Evolutionary conservation across 441 rosid species (phyloP), one percentile per base, ranked within the genome.

Genomic region (Geranium incanum): DNA sequence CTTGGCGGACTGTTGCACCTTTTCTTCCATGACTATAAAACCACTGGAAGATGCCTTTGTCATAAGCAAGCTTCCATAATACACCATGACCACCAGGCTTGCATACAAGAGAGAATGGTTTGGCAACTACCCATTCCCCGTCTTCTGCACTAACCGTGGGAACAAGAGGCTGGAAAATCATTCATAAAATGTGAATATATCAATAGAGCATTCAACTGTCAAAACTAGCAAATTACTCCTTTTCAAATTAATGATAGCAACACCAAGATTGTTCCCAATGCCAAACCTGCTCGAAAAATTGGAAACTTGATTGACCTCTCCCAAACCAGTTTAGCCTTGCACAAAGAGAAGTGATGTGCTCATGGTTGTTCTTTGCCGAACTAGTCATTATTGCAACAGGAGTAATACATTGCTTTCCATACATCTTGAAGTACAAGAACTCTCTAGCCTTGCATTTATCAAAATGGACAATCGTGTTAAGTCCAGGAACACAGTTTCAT

Each of bases 61-160:
- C 95, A 71, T 86, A 77, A 68, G 98, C 98, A 77, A 94, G 88
- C 82, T 94, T 94, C 98, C 98, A 94, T 77, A 94, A 87, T 33
- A 84, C 97, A 73, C 93, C 98, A 86, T 91, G 97, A 78, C 98
- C 98, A 79, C 96, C 96, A 36, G 96, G 98, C 81, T 91, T 91
- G 81, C 92, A 91, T 72, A 94, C 86, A 59, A 95, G 96, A 62
- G 81, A 79, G 41, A 87, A 91, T 18, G 96, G 93, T 79, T 84
- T 83, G 70, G 78, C 80, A 37, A 88, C 83, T 81, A 89, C 71
- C 96, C 98, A 91, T 78, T 86, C 91, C 55, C 96, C 98, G 81
- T 91, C 90, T 79, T 86, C 90, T 43, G 90, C 90, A 78, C 85
- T 84, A 72, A 89, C 85, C 69, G 95, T 82, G 37, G 96, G 96